A percentile compares a stretch with the other conserved stretches of the same genome.
Evolutionary conservation across 495 filamentous ascomycete species (phyloP).

Genomic region (Bathelium albidoporum): DNA sequence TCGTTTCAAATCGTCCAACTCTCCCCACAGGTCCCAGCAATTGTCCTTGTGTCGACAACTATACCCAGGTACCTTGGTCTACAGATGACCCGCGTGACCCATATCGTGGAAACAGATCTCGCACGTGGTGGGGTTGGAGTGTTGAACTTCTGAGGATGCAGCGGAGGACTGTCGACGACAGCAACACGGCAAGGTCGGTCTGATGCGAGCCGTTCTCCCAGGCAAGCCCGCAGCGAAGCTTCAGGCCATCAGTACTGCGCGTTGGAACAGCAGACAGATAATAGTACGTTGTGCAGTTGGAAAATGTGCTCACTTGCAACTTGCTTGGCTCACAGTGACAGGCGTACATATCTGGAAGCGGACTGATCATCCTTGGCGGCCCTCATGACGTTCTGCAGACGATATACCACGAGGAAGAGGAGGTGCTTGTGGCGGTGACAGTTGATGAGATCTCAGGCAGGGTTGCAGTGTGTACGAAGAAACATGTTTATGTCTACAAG

Average conservation of each 20-base stretch:
- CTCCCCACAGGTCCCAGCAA: no score
- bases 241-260: constrained; percentile 77
- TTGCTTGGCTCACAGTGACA: constrained; percentile 27
- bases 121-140: not conserved
- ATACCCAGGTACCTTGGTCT: no score
- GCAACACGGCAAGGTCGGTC: not conserved
- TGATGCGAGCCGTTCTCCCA: constrained; percentile 72
- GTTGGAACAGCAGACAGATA: constrained; percentile 70
- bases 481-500: constrained; percentile 64
- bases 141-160: not conserved
- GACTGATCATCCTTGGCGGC: constrained; percentile 69
- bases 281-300: constrained; percentile 47
- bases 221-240: constrained; percentile 82
- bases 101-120: not conserved
- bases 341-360: constrained; percentile 84
- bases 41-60: no score
- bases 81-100: not conserved
- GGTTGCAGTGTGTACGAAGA: constrained; percentile 62
- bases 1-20: no score
- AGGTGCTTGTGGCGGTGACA: constrained; percentile 58
- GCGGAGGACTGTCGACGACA: not conserved
- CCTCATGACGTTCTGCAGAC: constrained; percentile 75
- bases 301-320: constrained; percentile 5
- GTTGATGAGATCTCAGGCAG: constrained; percentile 76
- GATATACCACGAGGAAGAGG: constrained; percentile 72